Evolutionary conservation across 805 yeast species (phyloP), one percentile per base, ranked within the genome.

Genomic region (Zygosaccharomyces pseudorouxii): DNA sequence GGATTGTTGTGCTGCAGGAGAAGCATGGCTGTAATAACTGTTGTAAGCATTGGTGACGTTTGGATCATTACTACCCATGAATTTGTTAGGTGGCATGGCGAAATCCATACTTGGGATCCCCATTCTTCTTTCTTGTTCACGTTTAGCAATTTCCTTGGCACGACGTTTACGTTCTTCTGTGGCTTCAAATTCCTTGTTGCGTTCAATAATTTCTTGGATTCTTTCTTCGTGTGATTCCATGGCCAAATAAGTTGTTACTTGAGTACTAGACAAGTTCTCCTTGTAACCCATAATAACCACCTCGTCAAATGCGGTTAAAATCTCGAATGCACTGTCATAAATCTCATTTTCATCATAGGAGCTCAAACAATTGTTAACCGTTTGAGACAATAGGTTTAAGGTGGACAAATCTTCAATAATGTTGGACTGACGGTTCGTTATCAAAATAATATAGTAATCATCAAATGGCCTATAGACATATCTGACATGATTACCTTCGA

Each of bases 141-240:
- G 84, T 66, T 87, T 77, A 66, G 89, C 95, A 53, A 86, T 84
- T 63, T 86, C 95, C 68, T 86, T 88, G 44, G 98, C 97, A 66
- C 88, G 83, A 70, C 95, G 86, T 72, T 92, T 92, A 71, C 98
- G 84, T 70, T 92, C 97, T 71, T 93, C 99, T 47, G 88, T 83
- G 36, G 99, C 99, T 70, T 92, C 99, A 61, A 87, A 73, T 71
- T 93, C 99, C 72, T 93, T 93, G 74, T 93, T 93, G 68, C 90
- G 82, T 71, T 89, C 98, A 60, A 93, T 93, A 66, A 93, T 90
- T 67, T 93, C 97, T 74, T 93, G 98, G 64, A 95, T 92, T 75
- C 88, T 92, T 72, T 93, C 99, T 71, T 93, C 99, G 67, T 93
- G 97, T 36, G 96, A 86, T 71, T 93, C 98, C 98, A 93, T 92